Base-by-base conservation (phyloP, 176 grass and related monocot genomes). In the Carex kokanica region DNA sequence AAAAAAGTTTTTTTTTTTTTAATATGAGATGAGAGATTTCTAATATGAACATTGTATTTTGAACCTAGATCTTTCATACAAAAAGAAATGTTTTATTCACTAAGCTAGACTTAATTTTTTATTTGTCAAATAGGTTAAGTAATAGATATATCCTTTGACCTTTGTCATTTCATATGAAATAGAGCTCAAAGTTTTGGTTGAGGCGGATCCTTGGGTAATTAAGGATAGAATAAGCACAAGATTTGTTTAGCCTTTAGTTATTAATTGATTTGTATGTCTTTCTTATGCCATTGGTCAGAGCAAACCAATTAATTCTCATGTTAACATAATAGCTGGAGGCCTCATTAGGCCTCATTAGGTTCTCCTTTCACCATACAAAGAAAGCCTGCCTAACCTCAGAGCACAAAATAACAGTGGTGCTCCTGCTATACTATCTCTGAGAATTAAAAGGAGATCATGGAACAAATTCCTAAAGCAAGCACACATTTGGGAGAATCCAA, bases 401-500 rank as follows among this genome's bases (percentile, higher is more conserved):
- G 59, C 38, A 65, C 38, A 66, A 81, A 63, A 81, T 20, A 63
- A 66, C 49, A 31, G 24, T 13, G 8, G 59, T 43, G 36, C 25
- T 38, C 5, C 36, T 38, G 36, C 0, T 38, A 38, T 38, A 5
- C 36, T 38, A 38, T 38, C 36, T 38, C 15, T 52, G 49, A 56
- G 73, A 78, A 78, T 49, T 56, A 78, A 78, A 78, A 56, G 24
- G 73, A 78, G 73, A 81, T 63, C 24, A 82, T 43, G 63, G 80
- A 82, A 82, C 23, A 82, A 82, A 65, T 82, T 82, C 80, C 80
- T 69, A 81, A 62, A 84, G 83, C 64, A 84, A 84, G 54, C 64
- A 81, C 64, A 79, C 14, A 84, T 38, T 87, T 61, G 65, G 65
- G 60, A 92, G 86, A 92, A 94, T 94, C 91, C 89, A 88, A 87